Conservation (phyloP, 1,284 basidiomycete genomes). For the Sutorius eximius region DNA sequence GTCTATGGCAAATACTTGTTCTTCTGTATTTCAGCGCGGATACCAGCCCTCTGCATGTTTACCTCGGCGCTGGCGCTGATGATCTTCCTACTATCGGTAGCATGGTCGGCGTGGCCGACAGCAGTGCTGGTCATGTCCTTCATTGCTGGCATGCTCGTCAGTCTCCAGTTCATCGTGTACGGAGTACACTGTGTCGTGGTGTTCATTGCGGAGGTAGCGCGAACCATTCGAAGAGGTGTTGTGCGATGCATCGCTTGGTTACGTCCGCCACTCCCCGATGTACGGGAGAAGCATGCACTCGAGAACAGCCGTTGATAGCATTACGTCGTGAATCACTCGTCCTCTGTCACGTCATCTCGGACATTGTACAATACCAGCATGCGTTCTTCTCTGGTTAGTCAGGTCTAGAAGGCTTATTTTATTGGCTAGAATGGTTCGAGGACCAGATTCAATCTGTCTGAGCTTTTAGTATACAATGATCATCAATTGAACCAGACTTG, state of each 20-base stretch:
- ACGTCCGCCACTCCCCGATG: conserved; percentile 5
- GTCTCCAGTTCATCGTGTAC: conserved; percentile 65
- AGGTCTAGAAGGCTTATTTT: background rate
- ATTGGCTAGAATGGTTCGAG: background rate
- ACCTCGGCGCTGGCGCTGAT: conserved; percentile 53
- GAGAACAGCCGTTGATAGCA: background rate
- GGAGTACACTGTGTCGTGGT: conserved; percentile 41
- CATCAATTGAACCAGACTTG: background rate
- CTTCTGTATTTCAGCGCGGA: conserved; percentile 61
- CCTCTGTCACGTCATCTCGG: background rate
- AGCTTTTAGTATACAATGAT: background rate
- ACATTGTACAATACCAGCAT: conserved; percentile 10
- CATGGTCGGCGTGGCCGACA: conserved; percentile 59
- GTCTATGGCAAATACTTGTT: conserved; percentile 61
- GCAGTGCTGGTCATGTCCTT: conserved; percentile 60
- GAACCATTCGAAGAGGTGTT: conserved; percentile 14
- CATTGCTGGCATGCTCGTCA: conserved; percentile 54
- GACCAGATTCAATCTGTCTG: background rate
- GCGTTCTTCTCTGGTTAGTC: background rate
- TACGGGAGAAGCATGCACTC: conserved; percentile 11
- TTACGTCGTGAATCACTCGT: background rate
- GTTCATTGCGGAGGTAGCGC: conserved; percentile 8
- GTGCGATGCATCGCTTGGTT: conserved; percentile 15
- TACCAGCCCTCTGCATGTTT: conserved; percentile 60
- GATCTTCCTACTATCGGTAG: conserved; percentile 57